Evolutionary conservation across 768 basidiomycete species (phyloP).

Genomic region (Ramaria sp.): DNA sequence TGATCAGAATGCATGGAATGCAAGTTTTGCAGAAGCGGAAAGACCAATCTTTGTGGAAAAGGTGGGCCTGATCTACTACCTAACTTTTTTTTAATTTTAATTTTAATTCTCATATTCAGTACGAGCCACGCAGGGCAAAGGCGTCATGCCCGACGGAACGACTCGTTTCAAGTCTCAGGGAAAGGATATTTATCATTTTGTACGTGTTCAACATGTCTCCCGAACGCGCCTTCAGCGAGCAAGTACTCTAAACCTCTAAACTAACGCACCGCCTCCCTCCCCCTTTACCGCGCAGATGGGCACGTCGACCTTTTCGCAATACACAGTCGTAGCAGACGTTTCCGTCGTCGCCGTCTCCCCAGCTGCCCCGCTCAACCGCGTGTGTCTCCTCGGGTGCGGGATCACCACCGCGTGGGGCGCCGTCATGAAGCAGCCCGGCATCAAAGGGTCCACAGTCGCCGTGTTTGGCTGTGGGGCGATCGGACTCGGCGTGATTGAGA

Average conservation of each 20-base stretch:
- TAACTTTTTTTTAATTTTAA: not conserved
- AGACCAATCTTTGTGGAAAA: constrained; percentile 97
- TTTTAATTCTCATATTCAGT: constrained; percentile 34
- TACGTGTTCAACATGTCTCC: no score
- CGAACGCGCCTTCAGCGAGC: no score
- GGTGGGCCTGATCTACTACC: constrained; percentile 31
- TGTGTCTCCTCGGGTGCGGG: constrained; percentile 93
- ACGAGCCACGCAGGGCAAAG: constrained; percentile 86
- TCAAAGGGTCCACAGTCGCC: constrained; percentile 78
- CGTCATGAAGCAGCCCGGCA: constrained; percentile 81
- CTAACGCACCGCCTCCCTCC: no score
- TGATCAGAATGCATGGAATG: constrained; percentile 81
- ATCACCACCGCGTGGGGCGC: constrained; percentile 99
- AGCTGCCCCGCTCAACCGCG: constrained; percentile 84
- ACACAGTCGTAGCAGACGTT: constrained; percentile 95
- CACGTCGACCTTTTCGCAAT: constrained; percentile 98
- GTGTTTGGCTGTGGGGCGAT: constrained; percentile 97
- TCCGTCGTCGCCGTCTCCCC: constrained; percentile 88
- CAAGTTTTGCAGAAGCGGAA: constrained; percentile 97
- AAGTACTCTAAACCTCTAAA: no score
- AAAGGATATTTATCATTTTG: constrained; percentile 82
- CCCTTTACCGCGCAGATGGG: constrained; percentile 91
- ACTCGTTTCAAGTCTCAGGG: constrained; percentile 86
- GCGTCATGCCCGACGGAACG: constrained; percentile 87
- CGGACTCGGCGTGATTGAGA: constrained; percentile 85